Evolutionary conservation across 2,329 filamentous ascomycete genomes (phyloP).

Genomic region (Cercospora sesami): DNA sequence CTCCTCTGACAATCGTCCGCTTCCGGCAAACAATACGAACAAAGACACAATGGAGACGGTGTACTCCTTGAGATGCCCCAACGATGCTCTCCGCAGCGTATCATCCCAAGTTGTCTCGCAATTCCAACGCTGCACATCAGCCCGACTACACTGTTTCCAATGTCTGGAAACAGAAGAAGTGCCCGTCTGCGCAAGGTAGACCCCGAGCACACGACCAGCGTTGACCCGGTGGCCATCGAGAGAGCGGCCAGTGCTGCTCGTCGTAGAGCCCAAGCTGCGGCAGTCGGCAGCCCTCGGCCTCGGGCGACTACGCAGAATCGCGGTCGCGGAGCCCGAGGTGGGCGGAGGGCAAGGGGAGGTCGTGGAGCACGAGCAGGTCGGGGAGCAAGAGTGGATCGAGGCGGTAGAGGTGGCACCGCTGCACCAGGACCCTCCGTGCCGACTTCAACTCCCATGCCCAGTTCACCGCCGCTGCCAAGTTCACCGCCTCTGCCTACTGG

Average conservation of each 20-base stretch:
- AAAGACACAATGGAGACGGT: not conserved
- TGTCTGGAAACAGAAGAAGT: not conserved
- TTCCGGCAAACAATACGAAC: not conserved
- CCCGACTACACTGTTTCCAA: not conserved
- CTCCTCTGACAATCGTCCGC: not conserved
- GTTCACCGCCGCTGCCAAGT: not conserved
- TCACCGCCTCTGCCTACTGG: not conserved
- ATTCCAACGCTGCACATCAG: not conserved
- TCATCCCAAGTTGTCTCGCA: not conserved
- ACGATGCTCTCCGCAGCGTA: not conserved
- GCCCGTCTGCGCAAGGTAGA: not conserved
- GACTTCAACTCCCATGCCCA: not conserved
- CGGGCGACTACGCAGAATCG: not conserved
- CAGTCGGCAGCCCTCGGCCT: not conserved
- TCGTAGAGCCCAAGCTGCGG: not conserved
- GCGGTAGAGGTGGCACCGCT: not conserved
- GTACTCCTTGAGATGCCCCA: not conserved
- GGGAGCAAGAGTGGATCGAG: not conserved
- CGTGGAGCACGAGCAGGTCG: not conserved
- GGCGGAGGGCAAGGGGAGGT: not conserved
- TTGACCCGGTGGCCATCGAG: not conserved
- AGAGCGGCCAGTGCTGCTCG: conserved; percentile 1
- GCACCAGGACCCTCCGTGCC: not conserved
- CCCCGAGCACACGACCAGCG: not conserved
- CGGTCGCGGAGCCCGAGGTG: not conserved